Base-by-base conservation (phyloP, 441 rosid genomes). In the Erysimum pusillum region DNA sequence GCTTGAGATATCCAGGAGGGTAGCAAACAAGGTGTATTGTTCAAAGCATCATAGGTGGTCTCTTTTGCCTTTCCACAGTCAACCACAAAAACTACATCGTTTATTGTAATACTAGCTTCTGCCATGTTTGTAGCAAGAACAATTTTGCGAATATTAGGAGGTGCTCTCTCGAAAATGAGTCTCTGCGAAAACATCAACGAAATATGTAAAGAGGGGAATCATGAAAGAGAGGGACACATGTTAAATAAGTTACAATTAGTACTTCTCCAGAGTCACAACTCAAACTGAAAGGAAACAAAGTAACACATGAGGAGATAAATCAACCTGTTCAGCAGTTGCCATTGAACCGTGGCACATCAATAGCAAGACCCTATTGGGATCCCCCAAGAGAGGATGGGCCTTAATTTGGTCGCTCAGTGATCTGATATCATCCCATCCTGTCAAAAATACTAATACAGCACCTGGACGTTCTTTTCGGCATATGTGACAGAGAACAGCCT, bases 1-100 rank as follows among this genome's bases (percentile, higher is more conserved):
- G 98, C 99, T 85, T 96, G 87, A 49, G 99, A 94, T 83, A 96
- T 88, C 99, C 99, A 96, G 31, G 99, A 92, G 64, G 99, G 98
- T 63, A 96, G 88, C 80, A 96, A 82, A 86, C 98, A 96, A 20
- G 98, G 99, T 25, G 98, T 96, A 85, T 96, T 96, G 82, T 96
- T 96, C 84, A 96, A 79, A 75, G 98, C 99, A 85, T 96, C 99
- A 77, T 96, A 96, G 17, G 98, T 89, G 65, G 99, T 96, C 84
- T 96, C 99, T 86, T 96, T 96, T 11, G 98, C 99, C 82, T 96
- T 96, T 64, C 99, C 99, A 81, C 98, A 94, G 78, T 96, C 99
- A 76, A 96, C 91, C 63, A 96, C 99, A 81, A 90, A 96, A 76
- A 96, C 97, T 68, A 94, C 65, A 78, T 96, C 98, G 63, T 94